phyloP scores from a whole-genome alignment of 2,329 filamentous ascomycete species.

The Fusarium beomiforme region DNA sequence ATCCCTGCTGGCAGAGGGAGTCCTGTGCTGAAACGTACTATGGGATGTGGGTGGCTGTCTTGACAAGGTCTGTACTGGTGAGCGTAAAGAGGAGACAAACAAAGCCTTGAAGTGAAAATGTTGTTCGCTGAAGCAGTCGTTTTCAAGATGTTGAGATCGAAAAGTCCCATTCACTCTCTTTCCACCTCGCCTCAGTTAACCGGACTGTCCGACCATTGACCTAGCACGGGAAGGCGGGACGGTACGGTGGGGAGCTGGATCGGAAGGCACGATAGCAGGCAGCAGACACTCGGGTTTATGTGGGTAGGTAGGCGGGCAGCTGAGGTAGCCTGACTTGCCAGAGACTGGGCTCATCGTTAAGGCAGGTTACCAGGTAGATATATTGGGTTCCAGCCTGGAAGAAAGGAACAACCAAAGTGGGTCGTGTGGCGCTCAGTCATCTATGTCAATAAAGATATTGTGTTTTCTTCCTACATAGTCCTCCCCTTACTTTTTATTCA shows the following conservation, averaged over 20 bases:
- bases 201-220: conserved; percentile 20
- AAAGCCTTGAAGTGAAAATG: neutral
- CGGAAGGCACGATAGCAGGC: conserved; percentile 28
- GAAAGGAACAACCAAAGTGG: neutral
- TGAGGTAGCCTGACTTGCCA: neutral
- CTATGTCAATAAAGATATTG: too few relatives aligned
- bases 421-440: conserved; percentile 6
- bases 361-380: too few relatives aligned
- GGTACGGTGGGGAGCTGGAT: conserved; percentile 29
- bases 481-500: neutral
- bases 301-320: conserved; percentile 5
- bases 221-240: conserved; percentile 24
- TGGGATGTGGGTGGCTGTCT: neutral
- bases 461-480: neutral
- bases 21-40: neutral
- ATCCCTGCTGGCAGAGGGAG: neutral
- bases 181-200: conserved; percentile 2
- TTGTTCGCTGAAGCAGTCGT: neutral
- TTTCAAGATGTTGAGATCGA: conserved; percentile 19
- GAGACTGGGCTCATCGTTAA: neutral
- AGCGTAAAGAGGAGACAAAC: neutral
- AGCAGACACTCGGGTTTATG: conserved; percentile 10
- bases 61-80: neutral
- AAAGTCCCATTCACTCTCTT: conserved; percentile 12
- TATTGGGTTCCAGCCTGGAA: neutral